A percentile compares a stretch with the other conserved stretches of the same genome.
Conservation (phyloP, 306 rosid genomes). For the Glycine tomentella region DNA sequence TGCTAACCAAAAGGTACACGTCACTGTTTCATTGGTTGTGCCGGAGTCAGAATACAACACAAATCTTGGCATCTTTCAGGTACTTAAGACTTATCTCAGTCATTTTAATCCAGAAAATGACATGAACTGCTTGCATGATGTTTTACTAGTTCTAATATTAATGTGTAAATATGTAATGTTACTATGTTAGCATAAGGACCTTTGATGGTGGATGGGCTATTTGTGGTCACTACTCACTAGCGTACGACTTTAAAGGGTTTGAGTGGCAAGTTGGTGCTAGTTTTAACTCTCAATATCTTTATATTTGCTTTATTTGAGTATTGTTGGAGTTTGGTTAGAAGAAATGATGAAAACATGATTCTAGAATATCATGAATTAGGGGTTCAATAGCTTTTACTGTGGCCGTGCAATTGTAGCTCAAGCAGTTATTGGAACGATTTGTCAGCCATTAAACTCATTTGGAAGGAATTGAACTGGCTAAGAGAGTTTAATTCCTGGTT, state of each 20-base stretch:
- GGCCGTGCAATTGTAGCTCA: no score
- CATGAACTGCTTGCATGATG: constrained; percentile 1
- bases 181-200: not conserved
- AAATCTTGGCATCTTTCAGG: constrained; percentile 96
- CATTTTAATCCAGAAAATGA: constrained; percentile 12
- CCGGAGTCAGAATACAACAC: constrained; percentile 92
- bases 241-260: constrained; percentile 18
- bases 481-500: no score
- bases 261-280: constrained; percentile 29
- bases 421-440: no score
- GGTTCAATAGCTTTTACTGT: no score
- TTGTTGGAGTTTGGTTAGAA: no score
- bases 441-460: no score
- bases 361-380: no score
- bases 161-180: constrained; percentile 22
- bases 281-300: not conserved
- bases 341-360: no score
- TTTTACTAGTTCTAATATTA: constrained; percentile 35
- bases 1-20: constrained; percentile 61
- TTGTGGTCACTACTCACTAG: not conserved
- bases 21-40: constrained; percentile 63
- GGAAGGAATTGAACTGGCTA: no score
- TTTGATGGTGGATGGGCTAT: constrained; percentile 1
- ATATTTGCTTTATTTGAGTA: no score
- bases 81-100: constrained; percentile 42